Conservation (phyloP, 345 rosid species). For the Pelargonium nanum region DNA sequence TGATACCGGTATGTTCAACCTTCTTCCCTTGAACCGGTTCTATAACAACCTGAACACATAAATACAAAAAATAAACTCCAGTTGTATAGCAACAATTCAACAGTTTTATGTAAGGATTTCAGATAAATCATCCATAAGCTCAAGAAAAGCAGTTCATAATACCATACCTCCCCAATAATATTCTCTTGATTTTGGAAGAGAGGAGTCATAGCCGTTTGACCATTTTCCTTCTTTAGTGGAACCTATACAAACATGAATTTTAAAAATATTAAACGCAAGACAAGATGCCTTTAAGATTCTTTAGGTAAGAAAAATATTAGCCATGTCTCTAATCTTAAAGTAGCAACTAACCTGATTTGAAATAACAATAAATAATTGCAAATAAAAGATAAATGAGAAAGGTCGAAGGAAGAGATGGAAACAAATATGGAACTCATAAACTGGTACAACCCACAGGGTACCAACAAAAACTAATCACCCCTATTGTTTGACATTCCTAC, state of each 20-base stretch:
- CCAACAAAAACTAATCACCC: too few relatives aligned
- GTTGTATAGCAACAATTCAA: background rate
- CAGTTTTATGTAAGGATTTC: background rate
- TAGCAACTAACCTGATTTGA: background rate
- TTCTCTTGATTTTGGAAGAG: slow-evolving; percentile 50
- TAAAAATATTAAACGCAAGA: background rate
- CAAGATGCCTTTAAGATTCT: background rate
- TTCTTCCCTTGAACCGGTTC: slow-evolving; percentile 89
- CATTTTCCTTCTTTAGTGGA: slow-evolving; percentile 48
- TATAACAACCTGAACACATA: slow-evolving; percentile 41
- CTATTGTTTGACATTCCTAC: too few relatives aligned
- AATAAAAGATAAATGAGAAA: background rate
- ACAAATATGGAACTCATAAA: background rate
- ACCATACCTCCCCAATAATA: slow-evolving; percentile 39
- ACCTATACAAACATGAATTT: slow-evolving; percentile 19
- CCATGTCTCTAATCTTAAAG: background rate
- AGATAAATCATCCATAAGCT: background rate
- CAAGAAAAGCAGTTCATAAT: background rate
- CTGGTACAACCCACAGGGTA: too few relatives aligned
- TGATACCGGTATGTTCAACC: slow-evolving; percentile 87
- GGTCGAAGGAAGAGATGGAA: background rate
- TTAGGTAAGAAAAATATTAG: background rate
- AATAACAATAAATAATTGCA: background rate
- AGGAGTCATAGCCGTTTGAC: slow-evolving; percentile 36
- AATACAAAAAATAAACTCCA: background rate